These are phyloP conservation scores for Mallotus nudiflorus DNA, from an alignment of 345 rosid genomes.

Conservation along the genomic window DNA sequence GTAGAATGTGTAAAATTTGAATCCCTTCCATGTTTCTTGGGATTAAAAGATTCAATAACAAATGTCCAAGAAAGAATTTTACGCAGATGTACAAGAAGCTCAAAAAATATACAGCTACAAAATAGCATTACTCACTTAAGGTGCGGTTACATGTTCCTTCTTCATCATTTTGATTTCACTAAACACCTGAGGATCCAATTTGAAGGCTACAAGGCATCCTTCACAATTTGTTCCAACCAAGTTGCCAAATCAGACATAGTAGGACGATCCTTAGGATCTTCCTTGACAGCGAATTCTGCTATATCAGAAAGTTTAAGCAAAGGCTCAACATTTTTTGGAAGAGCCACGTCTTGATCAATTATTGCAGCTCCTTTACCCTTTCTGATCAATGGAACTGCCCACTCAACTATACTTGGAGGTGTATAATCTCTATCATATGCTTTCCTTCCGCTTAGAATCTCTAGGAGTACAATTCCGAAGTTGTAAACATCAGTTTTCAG, in stretches of 20 bases:
- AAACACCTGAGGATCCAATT: conserved; percentile 4
- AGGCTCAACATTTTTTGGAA: conserved; percentile 84
- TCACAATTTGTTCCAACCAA: conserved; percentile 63
- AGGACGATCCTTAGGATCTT: conserved; percentile 71
- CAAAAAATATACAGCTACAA: conserved; percentile 47
- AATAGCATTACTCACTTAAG: conserved; percentile 20
- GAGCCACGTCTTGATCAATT: conserved; percentile 56
- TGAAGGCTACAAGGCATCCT: conserved; percentile 53
- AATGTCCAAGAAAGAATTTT: not conserved
- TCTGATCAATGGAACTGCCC: conserved; percentile 70
- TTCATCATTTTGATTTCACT: conserved; percentile 18
- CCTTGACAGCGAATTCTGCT: conserved; percentile 68
- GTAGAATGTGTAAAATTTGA: conserved; percentile 13
- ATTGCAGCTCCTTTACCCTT: conserved; percentile 65
- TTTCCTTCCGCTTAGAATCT: conserved; percentile 89
- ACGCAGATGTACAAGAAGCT: conserved; percentile 41
- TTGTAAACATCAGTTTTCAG: conserved; percentile 59
- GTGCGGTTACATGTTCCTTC: conserved; percentile 6
- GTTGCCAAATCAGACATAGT: conserved; percentile 55
- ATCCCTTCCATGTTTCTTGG: conserved; percentile 26
- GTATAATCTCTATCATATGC: conserved; percentile 59
- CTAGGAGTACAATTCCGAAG: conserved; percentile 72
- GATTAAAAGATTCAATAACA: conserved; percentile 15
- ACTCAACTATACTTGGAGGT: conserved; percentile 63
- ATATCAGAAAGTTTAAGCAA: conserved; percentile 77